Evolutionary conservation across 2,329 filamentous ascomycete species (phyloP).

Genomic region (Colletotrichum spaethianum): DNA sequence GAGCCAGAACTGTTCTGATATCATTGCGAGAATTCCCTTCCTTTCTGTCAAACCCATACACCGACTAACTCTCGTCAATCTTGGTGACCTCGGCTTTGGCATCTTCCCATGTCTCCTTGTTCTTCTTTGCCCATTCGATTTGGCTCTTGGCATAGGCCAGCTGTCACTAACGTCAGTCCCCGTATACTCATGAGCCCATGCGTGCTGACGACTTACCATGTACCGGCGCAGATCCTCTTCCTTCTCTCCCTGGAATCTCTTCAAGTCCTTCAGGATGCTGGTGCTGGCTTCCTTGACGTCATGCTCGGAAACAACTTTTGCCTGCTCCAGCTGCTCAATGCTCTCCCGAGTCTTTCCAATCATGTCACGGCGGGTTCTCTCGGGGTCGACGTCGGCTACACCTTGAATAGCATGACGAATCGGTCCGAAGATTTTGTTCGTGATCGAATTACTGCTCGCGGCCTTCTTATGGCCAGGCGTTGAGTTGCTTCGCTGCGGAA

Average conservation of each 20-base stretch:
- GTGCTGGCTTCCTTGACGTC: conserved; percentile 94
- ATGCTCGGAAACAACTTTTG: conserved; percentile 86
- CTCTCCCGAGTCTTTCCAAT: conserved; percentile 97
- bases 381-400: conserved; percentile 95
- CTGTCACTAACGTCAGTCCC: conserved; percentile 59
- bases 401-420: conserved; percentile 97
- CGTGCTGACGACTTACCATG: conserved; percentile 78
- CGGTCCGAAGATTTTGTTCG: conserved; percentile 93
- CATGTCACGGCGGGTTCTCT: conserved; percentile 90
- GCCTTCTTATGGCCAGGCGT: conserved; percentile 80
- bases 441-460: conserved; percentile 90
- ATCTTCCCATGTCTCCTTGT: conserved; percentile 93
- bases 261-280: conserved; percentile 90
- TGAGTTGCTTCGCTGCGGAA: conserved; percentile 66
- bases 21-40: conserved; percentile 15
- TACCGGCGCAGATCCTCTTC: conserved; percentile 94
- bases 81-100: conserved; percentile 89
- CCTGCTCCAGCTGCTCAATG: conserved; percentile 89
- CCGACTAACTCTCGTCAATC: conserved; percentile 75
- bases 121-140: conserved; percentile 94
- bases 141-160: conserved; percentile 93
- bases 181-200: background rate
- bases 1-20: conserved; percentile 26
- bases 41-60: background rate
- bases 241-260: conserved; percentile 94